Base-by-base conservation (phyloP, 2,329 filamentous ascomycete species). In the Botrytis cinerea region DNA sequence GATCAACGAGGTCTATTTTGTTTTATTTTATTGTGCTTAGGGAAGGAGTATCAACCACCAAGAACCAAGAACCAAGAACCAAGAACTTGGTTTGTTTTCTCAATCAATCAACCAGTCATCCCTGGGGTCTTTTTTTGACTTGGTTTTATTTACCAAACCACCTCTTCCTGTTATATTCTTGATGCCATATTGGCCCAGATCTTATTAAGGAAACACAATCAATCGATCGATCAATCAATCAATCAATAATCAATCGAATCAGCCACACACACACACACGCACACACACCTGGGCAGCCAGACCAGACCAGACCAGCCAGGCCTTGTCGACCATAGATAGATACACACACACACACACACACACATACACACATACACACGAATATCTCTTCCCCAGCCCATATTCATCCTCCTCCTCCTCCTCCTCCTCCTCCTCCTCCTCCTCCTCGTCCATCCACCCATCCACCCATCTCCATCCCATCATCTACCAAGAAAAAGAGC, bases 221-320 rank as follows among this genome's bases (percentile, higher is more conserved):
- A 61, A 40, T 61, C 35, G 25, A 60, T 40, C 59, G 25, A 40
- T 61, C 57, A 38, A n/a, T n/a, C 48, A 25, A 48, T 40, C 32
- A 38, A 40, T 60, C 59, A n/a, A 62, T 28, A 62, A 62, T 62
- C 60, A 40, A 40, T 61, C 57, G 32, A 61, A 38, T 61, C 59
- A 40, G 59, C 59, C 59, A 61, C 59, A 46, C 45, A 46, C 45
- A 46, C 45, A 22, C 28, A 4, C 12, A 46, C 45, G 9, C 20
- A 46, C 8, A 54, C 5, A 54, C 51, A 18, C 7, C 25, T 54
- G n/a, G 51, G 25, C 16, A 54, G 51, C 51, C 51, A 54, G 51
- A 54, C 51, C 51, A 54, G 48, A 35, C 32, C 59, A 40, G 59
- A 40, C 35, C 10, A 60, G 32, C 35, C 20, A 60, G 32, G 20